Base-by-base conservation (phyloP, 306 rosid species). In the Citrullus colocynthis region DNA sequence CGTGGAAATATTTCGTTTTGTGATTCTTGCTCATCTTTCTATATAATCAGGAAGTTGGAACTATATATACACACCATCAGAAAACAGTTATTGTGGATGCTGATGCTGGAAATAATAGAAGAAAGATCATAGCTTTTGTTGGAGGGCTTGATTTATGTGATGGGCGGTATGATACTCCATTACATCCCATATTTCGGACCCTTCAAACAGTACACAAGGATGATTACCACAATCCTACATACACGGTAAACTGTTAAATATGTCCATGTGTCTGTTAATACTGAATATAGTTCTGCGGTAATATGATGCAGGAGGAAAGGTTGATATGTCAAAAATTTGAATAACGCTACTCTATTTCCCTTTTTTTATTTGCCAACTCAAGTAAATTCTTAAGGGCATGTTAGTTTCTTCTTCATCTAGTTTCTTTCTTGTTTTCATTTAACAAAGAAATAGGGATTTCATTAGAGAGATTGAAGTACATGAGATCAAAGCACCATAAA, bases 71-170 rank as follows among this genome's bases (percentile, higher is more conserved):
- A 6, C 99, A 95, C 88, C 99, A 92, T 89, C 99, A 95, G 88
- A 95, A 95, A 88, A 95, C 96, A 41, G 92, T 95, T 34, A 91
- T 92, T 66, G 97, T 92, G 77, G 99, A 95, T 79, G 91, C 97
- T 81, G 97, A 89, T 79, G 93, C 97, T 80, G 99, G 96, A 75
- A 65, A 85, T 83, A 76, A 71, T 78, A 83, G 77, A 82, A 89
- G 97, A 88, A 95, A 95, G 84, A 90, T 95, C 78, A 69, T 90
- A 59, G 96, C 99, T 78, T 95, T 95, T 86, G 92, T 95, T 80
- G 99, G 99, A 44, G 99, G 99, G 80, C 97, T 95, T 58, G 99
- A 95, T 85, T 82, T 95, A 80, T 95, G 99, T 81, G 97, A 95
- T 10, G 99, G 99, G 17, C 88, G 99, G 81, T 95, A 89, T 81